Percentiles rank a stretch among this genome's conserved stretches.
These are phyloP conservation scores for Geranium rotundifolium DNA, from an alignment of 345 rosid species.

Conservation along the genomic window DNA sequence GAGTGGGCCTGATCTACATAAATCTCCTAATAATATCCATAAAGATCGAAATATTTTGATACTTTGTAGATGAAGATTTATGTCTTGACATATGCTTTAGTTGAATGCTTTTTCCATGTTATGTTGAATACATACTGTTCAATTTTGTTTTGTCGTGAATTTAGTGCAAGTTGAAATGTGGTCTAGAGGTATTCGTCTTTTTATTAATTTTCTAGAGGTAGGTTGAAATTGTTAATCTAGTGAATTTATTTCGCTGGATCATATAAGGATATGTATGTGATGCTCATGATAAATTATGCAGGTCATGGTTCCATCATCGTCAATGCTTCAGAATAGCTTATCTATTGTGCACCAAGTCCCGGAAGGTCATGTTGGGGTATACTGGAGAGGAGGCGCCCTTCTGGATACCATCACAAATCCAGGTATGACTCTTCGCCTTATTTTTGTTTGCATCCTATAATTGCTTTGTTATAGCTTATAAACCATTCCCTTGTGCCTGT, in stretches of 20 bases:
- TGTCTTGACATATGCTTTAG: neutral
- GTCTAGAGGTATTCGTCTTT: neutral
- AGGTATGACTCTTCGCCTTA: slow-evolving; percentile 23
- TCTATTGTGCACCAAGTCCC: slow-evolving; percentile 77
- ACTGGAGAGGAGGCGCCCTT: slow-evolving; percentile 95
- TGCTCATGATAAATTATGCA: slow-evolving; percentile 12
- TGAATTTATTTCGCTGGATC: neutral
- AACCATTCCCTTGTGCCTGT: neutral
- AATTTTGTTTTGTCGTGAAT: too few species aligned
- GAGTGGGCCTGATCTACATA: too few species aligned
- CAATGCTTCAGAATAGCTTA: slow-evolving; percentile 15
- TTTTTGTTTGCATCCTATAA: slow-evolving; percentile 4
- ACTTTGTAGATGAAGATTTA: neutral
- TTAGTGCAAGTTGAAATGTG: too few species aligned
- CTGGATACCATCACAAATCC: slow-evolving; percentile 51
- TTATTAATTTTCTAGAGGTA: neutral
- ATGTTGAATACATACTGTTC: neutral
- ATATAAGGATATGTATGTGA: neutral
- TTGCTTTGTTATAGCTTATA: neutral
- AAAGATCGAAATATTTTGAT: neutral
- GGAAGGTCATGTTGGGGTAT: slow-evolving; percentile 92
- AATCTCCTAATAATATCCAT: too few species aligned
- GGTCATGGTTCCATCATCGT: slow-evolving; percentile 38
- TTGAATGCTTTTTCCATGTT: neutral
- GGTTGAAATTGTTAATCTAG: neutral